Percentiles rank a stretch among this genome's conserved stretches.
phyloP scores from a whole-genome alignment of 2,329 filamentous ascomycete species.

The Bipolaris zeicola region DNA sequence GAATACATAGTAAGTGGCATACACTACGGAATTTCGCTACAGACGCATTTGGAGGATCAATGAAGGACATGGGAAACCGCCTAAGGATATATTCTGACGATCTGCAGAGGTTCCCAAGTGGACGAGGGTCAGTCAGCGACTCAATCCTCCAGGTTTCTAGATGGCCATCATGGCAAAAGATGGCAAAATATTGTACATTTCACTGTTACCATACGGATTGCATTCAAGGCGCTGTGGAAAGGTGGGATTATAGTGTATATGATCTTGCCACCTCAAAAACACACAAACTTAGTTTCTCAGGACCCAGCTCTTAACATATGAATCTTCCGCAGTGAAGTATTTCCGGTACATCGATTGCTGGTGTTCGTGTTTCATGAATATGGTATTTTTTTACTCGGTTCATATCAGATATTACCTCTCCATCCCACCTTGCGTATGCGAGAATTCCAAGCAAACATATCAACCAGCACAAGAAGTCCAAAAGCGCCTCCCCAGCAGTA shows the following conservation, averaged over 20 bases:
- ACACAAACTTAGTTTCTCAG: background rate
- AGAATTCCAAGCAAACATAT: background rate
- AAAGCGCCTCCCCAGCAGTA: background rate
- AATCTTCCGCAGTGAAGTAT: background rate
- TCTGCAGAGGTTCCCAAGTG: constrained; percentile 68
- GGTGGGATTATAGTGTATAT: background rate
- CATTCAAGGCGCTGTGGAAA: constrained; percentile 21
- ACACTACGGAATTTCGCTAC: background rate
- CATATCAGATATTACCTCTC: background rate
- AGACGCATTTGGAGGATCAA: background rate
- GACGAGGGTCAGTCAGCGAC: constrained; percentile 90
- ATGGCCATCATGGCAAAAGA: background rate
- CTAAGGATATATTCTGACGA: constrained; percentile 2
- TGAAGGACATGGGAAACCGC: background rate
- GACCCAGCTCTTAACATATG: background rate
- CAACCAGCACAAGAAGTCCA: background rate
- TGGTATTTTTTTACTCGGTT: background rate
- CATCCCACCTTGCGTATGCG: background rate
- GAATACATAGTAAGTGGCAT: constrained; percentile 85
- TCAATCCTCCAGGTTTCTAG: constrained; percentile 95
- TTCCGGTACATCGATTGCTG: background rate
- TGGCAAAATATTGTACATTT: constrained; percentile 29
- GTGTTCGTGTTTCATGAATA: background rate
- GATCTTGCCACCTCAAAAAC: background rate
- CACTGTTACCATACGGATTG: constrained; percentile 29